Conservation (phyloP, 2,329 filamentous ascomycete genomes). For the Emergomyces pasteurianus region DNA sequence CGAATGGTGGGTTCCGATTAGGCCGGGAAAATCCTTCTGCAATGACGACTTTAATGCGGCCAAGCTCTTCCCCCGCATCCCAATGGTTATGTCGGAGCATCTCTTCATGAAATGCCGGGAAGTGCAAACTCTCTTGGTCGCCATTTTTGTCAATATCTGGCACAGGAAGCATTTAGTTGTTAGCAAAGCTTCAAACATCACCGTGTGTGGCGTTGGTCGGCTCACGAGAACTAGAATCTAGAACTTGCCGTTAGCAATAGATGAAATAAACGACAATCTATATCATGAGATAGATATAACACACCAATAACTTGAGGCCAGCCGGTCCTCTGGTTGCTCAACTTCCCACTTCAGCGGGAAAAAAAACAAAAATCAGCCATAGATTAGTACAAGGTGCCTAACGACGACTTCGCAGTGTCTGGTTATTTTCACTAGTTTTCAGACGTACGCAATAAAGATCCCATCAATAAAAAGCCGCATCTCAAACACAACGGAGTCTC, state of each 20-base stretch:
- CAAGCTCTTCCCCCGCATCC: constrained; percentile 58
- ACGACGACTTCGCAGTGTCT: not conserved
- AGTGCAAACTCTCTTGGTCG: constrained; percentile 51
- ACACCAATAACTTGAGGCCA: constrained; percentile 45
- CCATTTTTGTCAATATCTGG: constrained; percentile 42
- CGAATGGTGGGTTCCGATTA: constrained; percentile 40
- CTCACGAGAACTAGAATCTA: constrained; percentile 28
- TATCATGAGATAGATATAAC: constrained; percentile 11
- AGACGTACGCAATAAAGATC: constrained; percentile 45
- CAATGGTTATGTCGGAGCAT: constrained; percentile 58
- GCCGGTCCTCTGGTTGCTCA: constrained; percentile 39
- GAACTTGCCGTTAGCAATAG: not conserved
- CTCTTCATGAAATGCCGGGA: constrained; percentile 60
- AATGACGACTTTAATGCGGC: constrained; percentile 65
- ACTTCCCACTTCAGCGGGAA: constrained; percentile 37
- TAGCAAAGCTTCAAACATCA: constrained; percentile 11
- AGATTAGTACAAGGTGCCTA: not conserved
- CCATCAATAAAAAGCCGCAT: constrained; percentile 60
- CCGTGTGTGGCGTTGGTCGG: constrained; percentile 20
- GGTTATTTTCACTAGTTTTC: not conserved
- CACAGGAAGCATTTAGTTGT: not conserved
- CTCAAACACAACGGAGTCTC: constrained; percentile 50
- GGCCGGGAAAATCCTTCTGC: constrained; percentile 56
- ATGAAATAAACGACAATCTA: not conserved
- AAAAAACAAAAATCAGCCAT: not conserved